Base-by-base conservation (phyloP, 768 basidiomycete species). In the Boletus speciosus region DNA sequence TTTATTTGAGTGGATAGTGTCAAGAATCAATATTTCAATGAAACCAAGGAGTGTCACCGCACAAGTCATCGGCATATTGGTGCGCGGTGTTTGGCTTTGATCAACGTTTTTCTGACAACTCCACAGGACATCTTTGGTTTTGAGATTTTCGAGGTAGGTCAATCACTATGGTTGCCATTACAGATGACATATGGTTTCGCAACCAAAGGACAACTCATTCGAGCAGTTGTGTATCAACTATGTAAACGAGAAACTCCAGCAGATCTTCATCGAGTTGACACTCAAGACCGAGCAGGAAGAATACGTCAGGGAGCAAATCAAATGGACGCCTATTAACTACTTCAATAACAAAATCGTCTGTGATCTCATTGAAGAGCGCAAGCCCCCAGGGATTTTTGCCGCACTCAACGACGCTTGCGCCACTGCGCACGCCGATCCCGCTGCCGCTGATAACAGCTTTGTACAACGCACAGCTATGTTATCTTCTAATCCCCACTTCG, bases 161-260 rank as follows among this genome's bases (percentile, higher is more conserved):
- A 48, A 36, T 49, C 31, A 15, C 6, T 37, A 16, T 36, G 16
- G 16, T 42, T 41, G 15, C 34, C 27, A 6, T 61, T 21, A 36
- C 40, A 56, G 54, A 52, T 48, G 47, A 35, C 27, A 10, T 21
- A 56, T 35, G 8, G 27, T 9, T 48, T 50, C 16, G 16, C 43
- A 48, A 62, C 88, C 31, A 21, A 61, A 94, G 88, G 90, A 94
- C 70, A 96, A 96, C 71, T 93, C 92, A 5, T 94, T 95, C 66
- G 93, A 95, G 68, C 94, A 99, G 72, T 84, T 99, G 19, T 99
- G 97, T 76, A 99, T 99, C 80, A 99, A 99, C 77, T 99, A 99
- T 65, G 97, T 98, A 76, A 99, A 99, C 79, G 97, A 99, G 74
- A 99, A 99, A 74, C 81, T 99, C 25, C 96, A 99, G 64, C 96